Conservation (phyloP, 805 yeast genomes). For the Soucietia sequanensis region DNA sequence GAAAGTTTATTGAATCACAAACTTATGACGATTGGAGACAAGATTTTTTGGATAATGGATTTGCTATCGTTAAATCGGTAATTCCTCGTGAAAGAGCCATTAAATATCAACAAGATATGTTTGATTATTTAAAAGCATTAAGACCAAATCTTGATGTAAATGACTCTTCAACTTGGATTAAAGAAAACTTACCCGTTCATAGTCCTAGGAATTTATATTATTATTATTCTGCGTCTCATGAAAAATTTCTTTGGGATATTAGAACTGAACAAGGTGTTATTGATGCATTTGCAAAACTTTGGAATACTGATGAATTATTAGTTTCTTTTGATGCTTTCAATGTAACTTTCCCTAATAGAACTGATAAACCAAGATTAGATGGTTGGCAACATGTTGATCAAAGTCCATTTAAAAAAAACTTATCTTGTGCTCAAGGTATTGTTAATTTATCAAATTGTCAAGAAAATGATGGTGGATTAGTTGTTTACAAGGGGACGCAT, state of each 20-base stretch:
- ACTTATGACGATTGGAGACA: constrained; percentile 25
- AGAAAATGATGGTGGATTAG: constrained; percentile 28
- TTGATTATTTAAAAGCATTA: constrained; percentile 19
- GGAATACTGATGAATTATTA: constrained; percentile 30
- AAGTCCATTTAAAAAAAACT: constrained; percentile 25
- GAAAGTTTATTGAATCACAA: no score
- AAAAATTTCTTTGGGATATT: constrained; percentile 31
- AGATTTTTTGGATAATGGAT: constrained; percentile 24
- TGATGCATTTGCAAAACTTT: constrained; percentile 22
- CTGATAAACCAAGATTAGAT: constrained; percentile 8
- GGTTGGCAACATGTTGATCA: constrained; percentile 36
- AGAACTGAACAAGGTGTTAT: constrained; percentile 25
- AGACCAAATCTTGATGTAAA: constrained; percentile 18
- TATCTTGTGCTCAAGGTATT: constrained; percentile 32
- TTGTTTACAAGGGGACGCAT: constrained; percentile 24
- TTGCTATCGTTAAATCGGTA: constrained; percentile 27
- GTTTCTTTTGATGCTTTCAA: constrained; percentile 33
- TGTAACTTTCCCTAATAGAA: constrained; percentile 22
- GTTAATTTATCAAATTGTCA: constrained; percentile 23
- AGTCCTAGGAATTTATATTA: constrained; percentile 11
- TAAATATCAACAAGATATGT: constrained; percentile 16
- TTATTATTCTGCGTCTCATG: constrained; percentile 23
- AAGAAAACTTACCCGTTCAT: constrained; percentile 24
- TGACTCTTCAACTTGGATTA: constrained; percentile 24
- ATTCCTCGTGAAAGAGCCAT: constrained; percentile 20